Evolutionary conservation across 345 rosid species (phyloP), one percentile per base, ranked within the genome.

Genomic region (Dovyalis caffra): DNA sequence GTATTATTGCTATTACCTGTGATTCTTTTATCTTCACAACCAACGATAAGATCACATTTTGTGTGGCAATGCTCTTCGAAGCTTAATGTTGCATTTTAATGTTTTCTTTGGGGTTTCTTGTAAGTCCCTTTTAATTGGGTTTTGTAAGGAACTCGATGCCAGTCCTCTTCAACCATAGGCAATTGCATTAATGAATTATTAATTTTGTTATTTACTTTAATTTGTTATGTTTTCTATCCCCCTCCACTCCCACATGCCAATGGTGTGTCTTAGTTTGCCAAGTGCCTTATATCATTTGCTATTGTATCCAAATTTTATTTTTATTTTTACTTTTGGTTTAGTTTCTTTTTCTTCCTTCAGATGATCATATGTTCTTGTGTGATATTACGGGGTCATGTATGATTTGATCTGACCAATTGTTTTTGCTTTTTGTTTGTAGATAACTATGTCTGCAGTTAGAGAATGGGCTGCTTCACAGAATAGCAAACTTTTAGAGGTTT

Each of bases 391-490:
- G 47, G 47, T 49, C n/a, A 25, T 9, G 12, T 49, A 40, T 43
- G 33, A 12, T 31, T 23, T 62, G 26, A 53, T 62, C 78, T 72
- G 43, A 77, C 53, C 68, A 71, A 68, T 68, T 45, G 47, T 1
- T 68, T n/a, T 76, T 73, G 70, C 61, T 20, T 62, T 38, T 76
- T 80, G 12, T 81, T 71, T 69, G 81, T 83, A 95, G 99, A 95
- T 95, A 81, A 93, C 99, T 26, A 93, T 95, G 99, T 95, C 99
- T 38, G 99, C 99, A 0, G 97, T 95, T 69, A 88, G 97, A 80
- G 98, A 95, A 85, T 93, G 99, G 99, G 98, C 99, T 76, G 99
- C 99, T 75, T 95, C 99, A 68, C 96, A 93, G 85, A 87, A 88
- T 72, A 72, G 85, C 68, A 88, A 87, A 83, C 94, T 95, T 81